Evolutionary conservation across 2,329 filamentous ascomycete species (phyloP).

Genomic region (Lachnellula suecica): DNA sequence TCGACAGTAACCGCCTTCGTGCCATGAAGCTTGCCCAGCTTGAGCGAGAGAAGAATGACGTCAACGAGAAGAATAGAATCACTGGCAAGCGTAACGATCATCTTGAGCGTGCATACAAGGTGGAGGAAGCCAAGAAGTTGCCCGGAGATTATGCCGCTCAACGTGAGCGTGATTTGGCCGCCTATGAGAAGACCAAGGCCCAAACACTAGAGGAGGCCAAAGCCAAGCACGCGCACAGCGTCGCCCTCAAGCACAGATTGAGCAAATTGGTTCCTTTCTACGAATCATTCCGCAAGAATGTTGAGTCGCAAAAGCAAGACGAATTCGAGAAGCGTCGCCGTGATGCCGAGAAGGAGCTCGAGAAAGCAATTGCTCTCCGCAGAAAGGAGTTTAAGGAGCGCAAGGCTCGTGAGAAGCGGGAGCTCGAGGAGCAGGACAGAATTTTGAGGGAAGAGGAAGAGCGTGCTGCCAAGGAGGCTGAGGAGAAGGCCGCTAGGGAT

Average conservation of each 20-base stretch:
- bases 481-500: conserved; percentile 77
- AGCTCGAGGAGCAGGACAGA: conserved; percentile 81
- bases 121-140: conserved; percentile 93
- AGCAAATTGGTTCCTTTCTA: conserved; percentile 81
- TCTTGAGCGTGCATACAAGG: conserved; percentile 92
- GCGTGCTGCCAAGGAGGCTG: conserved; percentile 75
- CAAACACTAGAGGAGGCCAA: conserved; percentile 80
- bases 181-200: conserved; percentile 76
- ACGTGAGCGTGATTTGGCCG: conserved; percentile 71
- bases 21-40: conserved; percentile 93
- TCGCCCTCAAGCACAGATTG: conserved; percentile 91
- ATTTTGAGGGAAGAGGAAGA: conserved; percentile 82
- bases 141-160: conserved; percentile 82
- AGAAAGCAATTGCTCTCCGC: conserved; percentile 85
- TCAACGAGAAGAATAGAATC: conserved; percentile 85
- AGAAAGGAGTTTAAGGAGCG: conserved; percentile 86
- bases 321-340: conserved; percentile 95
- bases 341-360: conserved; percentile 87
- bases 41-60: conserved; percentile 96
- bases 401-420: conserved; percentile 77
- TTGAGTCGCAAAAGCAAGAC: conserved; percentile 85
- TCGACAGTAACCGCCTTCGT: conserved; percentile 88
- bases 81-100: conserved; percentile 96
- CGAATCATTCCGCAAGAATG: conserved; percentile 76
- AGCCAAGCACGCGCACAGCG: conserved; percentile 86